Evolutionary conservation across 2,329 filamentous ascomycete genomes (phyloP), one percentile per base, ranked within the genome.

Genomic region (Cordyceps militaris): DNA sequence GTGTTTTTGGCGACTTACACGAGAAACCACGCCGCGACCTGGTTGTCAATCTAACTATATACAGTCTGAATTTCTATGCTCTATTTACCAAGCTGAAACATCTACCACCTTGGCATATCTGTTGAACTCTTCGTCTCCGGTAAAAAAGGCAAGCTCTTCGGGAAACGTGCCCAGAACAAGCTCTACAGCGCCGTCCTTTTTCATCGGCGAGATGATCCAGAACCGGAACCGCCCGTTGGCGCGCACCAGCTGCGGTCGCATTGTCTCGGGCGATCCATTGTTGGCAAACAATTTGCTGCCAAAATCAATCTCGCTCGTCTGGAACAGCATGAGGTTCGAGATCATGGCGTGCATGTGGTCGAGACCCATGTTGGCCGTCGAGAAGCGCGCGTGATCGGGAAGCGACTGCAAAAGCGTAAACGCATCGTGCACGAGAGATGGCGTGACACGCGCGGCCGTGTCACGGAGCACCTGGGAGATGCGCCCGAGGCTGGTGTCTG

Each of bases 271-370:
- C 19, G 59, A 60, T 3, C 67, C 67, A 2, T 55, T 55, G 23
- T 67, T 66, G 9, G 44, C 63, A 40, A 70, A 69, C 2, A 67
- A 51, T 4, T 59, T 19, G n/a, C 60, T 62, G 1, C 69, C 69
- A 47, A 71, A 70, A 5, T 55, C 57, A 28, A 70, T 61, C 23
- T 69, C 65, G 28, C 59, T 60, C n/a, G 61, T 59, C 26, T 62
- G 66, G 44, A 69, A 63, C 10, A 70, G 55, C 60, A 71, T 64
- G 61, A 71, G 62, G 48, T 69, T 69, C 6, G 66, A 65, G 9
- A 70, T 64, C 62, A 69, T 64, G 42, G 65, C 58, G 51, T 68
- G 55, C 63, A 66, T 65, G 36, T 65, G 63, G 21, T 67, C 62
- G 0, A 68, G 63, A 3, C 63, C 62, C 64, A 66, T 66, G 57